Evolutionary conservation across 495 filamentous ascomycete species (phyloP).

Genomic region (Penicillium atrosanguineum): DNA sequence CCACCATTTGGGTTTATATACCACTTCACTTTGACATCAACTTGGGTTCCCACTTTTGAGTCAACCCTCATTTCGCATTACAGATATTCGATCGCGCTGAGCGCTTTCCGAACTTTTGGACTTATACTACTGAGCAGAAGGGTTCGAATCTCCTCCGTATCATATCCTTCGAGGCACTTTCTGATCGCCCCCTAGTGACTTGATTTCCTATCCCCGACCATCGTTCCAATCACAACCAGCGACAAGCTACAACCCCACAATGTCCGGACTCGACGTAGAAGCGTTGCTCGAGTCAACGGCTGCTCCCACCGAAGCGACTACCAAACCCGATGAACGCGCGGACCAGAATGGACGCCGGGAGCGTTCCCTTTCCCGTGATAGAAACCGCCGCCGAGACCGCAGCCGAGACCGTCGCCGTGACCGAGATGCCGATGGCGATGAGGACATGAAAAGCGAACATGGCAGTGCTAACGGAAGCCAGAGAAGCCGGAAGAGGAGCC

Average conservation of each 20-base stretch:
- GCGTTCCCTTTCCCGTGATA: slow-evolving; percentile 56
- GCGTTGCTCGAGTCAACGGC: slow-evolving; percentile 90
- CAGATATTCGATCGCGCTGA: not conserved
- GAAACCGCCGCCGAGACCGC: slow-evolving; percentile 55
- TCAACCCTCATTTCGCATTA: not conserved
- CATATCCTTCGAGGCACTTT: slow-evolving; percentile 26
- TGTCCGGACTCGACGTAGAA: slow-evolving; percentile 93
- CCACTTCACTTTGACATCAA: not conserved
- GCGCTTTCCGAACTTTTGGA: not conserved
- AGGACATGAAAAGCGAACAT: slow-evolving; percentile 74
- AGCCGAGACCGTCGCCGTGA: slow-evolving; percentile 67
- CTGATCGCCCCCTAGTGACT: slow-evolving; percentile 52
- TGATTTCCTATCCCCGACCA: slow-evolving; percentile 27
- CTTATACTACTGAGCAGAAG: slow-evolving; percentile 27
- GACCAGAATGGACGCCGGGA: slow-evolving; percentile 56
- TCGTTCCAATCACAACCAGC: slow-evolving; percentile 19
- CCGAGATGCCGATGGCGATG: slow-evolving; percentile 62
- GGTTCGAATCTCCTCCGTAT: slow-evolving; percentile 35
- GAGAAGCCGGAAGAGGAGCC: slow-evolving; percentile 79
- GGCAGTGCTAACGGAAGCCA: slow-evolving; percentile 79
- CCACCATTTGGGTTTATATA: not conserved
- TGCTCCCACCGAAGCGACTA: slow-evolving; percentile 52
- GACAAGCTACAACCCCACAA: slow-evolving; percentile 34
- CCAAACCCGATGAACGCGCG: slow-evolving; percentile 52
- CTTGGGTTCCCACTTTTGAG: not conserved